Percentiles rank a stretch among this genome's conserved stretches.
phyloP scores from a whole-genome alignment of 2,329 filamentous ascomycete species.

The Sordariomycetes sp. region DNA sequence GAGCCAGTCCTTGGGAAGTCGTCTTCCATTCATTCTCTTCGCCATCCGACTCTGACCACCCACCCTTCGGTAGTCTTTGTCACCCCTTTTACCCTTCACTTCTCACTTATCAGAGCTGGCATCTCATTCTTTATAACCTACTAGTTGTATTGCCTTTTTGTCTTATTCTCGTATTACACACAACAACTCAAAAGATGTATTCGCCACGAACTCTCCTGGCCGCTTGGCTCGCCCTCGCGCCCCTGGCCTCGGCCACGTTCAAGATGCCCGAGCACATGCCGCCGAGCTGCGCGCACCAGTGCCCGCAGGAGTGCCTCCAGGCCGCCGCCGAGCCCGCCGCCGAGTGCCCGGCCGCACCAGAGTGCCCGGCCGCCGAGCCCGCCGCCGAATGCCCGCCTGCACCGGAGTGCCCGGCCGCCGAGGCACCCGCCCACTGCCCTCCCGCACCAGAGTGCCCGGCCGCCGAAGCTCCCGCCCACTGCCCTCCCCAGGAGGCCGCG shows the following conservation, averaged over 20 bases:
- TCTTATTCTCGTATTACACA: background rate
- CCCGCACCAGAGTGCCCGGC: background rate
- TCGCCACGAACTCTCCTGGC: background rate
- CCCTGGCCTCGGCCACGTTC: background rate
- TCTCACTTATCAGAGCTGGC: background rate
- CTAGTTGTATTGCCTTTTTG: background rate
- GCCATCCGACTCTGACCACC: background rate
- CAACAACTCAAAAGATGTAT: background rate
- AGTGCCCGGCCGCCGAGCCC: background rate
- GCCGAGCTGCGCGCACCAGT: background rate
- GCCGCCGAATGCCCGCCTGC: background rate
- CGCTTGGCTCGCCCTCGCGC: constrained; percentile 1
- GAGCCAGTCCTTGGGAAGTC: background rate
- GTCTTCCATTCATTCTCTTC: background rate
- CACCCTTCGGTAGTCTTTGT: background rate
- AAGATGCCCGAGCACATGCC: background rate
- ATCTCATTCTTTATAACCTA: constrained; percentile 2
- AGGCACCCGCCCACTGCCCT: background rate
- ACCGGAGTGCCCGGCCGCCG: background rate
- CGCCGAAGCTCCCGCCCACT: background rate
- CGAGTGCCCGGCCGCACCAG: background rate
- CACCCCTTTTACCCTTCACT: background rate
- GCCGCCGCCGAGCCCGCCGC: background rate
- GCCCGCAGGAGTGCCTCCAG: background rate
- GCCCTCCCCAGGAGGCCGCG: background rate